A percentile compares a stretch with the other conserved stretches of the same genome.
Evolutionary conservation across 2,329 filamentous ascomycete species (phyloP).

Genomic region (Myriosclerotinia duriaeana): DNA sequence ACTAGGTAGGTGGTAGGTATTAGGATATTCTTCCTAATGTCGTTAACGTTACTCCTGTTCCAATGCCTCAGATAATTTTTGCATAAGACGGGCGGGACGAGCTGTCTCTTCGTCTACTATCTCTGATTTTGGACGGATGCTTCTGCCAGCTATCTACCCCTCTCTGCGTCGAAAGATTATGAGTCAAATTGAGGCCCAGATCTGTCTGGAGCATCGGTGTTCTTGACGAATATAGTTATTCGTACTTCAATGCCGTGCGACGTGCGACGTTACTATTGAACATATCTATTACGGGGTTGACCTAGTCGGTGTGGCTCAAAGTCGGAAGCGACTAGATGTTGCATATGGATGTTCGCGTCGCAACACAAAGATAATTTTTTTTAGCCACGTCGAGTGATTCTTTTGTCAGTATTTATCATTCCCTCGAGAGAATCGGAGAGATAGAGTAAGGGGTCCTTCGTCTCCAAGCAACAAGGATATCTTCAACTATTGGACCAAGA

Average conservation of each 20-base stretch:
- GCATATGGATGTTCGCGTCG: background rate
- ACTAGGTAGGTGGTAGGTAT: background rate
- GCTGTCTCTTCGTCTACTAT: background rate
- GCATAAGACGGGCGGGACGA: background rate
- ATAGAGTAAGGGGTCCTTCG: background rate
- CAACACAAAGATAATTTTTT: background rate
- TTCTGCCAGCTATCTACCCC: background rate
- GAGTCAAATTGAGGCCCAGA: background rate
- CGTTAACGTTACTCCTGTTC: background rate
- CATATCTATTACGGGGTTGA: background rate
- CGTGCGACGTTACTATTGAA: background rate
- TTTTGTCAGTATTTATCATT: background rate
- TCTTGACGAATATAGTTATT: constrained; percentile 1
- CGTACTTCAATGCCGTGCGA: background rate
- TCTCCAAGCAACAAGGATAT: background rate
- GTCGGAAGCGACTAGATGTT: background rate
- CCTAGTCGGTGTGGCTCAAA: background rate
- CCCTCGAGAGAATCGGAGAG: background rate
- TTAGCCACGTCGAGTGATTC: background rate
- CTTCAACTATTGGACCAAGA: background rate
- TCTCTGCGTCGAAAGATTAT: background rate
- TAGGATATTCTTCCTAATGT: background rate
- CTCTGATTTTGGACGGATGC: background rate
- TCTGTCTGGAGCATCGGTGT: background rate
- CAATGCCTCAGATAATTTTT: background rate